A percentile compares a stretch with the other conserved stretches of the same genome.
Conservation (phyloP, 2,329 filamentous ascomycete species). For the Colletotrichum somersetense region DNA sequence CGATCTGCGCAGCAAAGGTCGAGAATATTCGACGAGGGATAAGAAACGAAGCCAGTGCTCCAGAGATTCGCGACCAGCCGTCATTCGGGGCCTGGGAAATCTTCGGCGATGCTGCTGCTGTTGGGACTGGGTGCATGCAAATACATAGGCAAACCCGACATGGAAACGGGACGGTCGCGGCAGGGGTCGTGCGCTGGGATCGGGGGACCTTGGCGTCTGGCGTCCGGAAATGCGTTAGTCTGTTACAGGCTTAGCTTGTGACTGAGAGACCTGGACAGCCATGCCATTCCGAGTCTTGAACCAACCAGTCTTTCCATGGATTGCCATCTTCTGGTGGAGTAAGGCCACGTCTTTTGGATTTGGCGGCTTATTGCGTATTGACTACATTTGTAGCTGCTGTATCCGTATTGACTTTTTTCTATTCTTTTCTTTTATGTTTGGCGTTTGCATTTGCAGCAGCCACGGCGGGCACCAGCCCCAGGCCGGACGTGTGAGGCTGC, state of each 20-base stretch:
- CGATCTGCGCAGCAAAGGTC: not conserved
- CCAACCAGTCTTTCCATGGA: slow-evolving; percentile 1
- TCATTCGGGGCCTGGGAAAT: slow-evolving; percentile 11
- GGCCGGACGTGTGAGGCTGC: not conserved
- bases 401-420: not conserved
- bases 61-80: not conserved
- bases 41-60: not conserved
- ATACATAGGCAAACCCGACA: not conserved
- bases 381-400: no score
- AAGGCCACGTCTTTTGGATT: not conserved
- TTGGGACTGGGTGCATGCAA: not conserved
- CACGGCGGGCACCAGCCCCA: not conserved
- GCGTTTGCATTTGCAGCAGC: not conserved
- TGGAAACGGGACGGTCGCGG: slow-evolving; percentile 4
- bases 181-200: slow-evolving; percentile 10
- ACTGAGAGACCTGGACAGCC: not conserved
- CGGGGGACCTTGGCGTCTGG: slow-evolving; percentile 8
- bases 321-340: slow-evolving; percentile 4
- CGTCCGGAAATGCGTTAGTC: slow-evolving; percentile 1
- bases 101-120: slow-evolving; percentile 14
- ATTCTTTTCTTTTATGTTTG: not conserved
- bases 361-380: not conserved
- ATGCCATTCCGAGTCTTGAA: slow-evolving; percentile 11
- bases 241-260: not conserved
- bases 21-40: not conserved